Evolutionary conservation across 345 rosid genomes (phyloP), one percentile per base, ranked within the genome.

Genomic region (Linum tenue): DNA sequence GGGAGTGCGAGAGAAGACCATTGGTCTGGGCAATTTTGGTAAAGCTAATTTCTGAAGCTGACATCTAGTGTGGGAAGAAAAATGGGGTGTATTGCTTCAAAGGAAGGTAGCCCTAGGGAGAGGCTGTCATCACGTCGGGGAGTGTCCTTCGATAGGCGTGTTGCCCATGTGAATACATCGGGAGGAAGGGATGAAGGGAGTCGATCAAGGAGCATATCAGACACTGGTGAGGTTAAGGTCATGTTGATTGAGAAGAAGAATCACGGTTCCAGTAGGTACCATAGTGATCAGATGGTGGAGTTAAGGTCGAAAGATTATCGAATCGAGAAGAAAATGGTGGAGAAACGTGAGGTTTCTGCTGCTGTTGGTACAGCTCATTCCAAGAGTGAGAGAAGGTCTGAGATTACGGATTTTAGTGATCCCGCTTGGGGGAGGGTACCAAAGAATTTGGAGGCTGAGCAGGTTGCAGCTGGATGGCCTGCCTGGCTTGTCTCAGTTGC

Each of bases 51-150:
- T 22, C 31, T 22, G 31, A 22, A 22, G 11, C 53, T 48, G 11
- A 48, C 14, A 11, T 48, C 1, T 41, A 22, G 15, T n/a, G 39
- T 3, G 9, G 64, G 37, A 57, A 67, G 42, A 22, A 22, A 22
- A 48, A 92, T 92, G 98, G 98, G 98, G 73, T 87, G 97, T 64
- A 73, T 86, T 67, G 70, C 80, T 73, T 86, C 97, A 0, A 92
- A 92, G 81, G 79, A 87, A 1, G 75, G 69, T 59, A 71, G 53
- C 70, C 82, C 87, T 37, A 81, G 64, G 63, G 86, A 72, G 72
- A 75, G 79, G 71, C 63, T 69, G 16, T 66, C 82, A 15, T 48
- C 53, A 8, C 63, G 85, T 57, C 87, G 80, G 75, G 83, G 81
- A 3, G 53, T 10, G 39, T 67, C 85, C 39, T 68, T 79, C 17